Evolutionary conservation across 495 filamentous ascomycete species (phyloP).

Genomic region (Penicillium robsamsonii): DNA sequence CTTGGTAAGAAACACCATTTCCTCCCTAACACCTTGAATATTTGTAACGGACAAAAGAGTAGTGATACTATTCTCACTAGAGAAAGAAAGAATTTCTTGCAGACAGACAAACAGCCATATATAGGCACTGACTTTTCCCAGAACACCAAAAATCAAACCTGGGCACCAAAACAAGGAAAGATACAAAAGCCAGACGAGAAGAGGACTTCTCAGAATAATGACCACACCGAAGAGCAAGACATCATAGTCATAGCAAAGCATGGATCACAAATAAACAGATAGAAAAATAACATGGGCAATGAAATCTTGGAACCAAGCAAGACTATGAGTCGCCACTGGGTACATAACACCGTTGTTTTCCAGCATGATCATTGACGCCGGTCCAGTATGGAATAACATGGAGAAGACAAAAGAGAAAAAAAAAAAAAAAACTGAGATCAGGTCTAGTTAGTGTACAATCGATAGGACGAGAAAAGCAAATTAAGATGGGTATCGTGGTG

Average conservation of each 20-base stretch:
- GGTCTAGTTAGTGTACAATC: constrained; percentile 34
- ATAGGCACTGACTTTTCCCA: constrained; percentile 19
- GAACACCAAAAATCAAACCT: constrained; percentile 16
- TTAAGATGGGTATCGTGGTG: constrained; percentile 30
- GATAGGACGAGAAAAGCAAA: constrained; percentile 13
- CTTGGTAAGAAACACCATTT: background rate
- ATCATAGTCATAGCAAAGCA: constrained; percentile 7
- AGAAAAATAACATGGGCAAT: background rate
- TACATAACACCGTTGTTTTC: constrained; percentile 15
- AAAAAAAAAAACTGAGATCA: constrained; percentile 6
- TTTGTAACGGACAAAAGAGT: constrained; percentile 5
- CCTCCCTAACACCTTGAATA: background rate
- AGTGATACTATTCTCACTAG: constrained; percentile 18
- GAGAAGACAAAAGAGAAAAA: constrained; percentile 13
- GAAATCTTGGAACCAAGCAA: constrained; percentile 3
- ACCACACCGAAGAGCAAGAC: constrained; percentile 2
- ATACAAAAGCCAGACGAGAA: background rate
- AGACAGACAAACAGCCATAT: constrained; percentile 11
- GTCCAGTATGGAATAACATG: constrained; percentile 15
- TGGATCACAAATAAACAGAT: constrained; percentile 9
- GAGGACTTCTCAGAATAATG: constrained; percentile 4
- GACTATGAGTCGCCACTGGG: constrained; percentile 1
- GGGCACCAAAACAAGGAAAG: constrained; percentile 1
- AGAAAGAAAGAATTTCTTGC: constrained; percentile 2
- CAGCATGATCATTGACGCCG: constrained; percentile 22